phyloP scores from a whole-genome alignment of 1,284 basidiomycete species.

The Sanghuangporus sanghuang region DNA sequence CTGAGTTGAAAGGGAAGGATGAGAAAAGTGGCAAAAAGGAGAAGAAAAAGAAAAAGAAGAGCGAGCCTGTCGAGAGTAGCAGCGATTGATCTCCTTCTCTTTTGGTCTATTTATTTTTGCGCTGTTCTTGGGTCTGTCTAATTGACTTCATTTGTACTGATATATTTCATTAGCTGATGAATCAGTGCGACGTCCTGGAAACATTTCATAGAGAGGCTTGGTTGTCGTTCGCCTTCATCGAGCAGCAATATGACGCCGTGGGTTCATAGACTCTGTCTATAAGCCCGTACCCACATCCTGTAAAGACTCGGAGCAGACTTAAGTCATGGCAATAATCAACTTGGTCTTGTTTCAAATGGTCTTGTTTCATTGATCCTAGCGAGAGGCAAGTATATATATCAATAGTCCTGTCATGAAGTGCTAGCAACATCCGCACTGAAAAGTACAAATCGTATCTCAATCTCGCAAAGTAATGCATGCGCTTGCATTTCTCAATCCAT shows the following conservation, averaged over 20 bases:
- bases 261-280: too few species aligned
- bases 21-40: conserved; percentile 31
- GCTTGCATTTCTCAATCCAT: not conserved
- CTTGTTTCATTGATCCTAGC: too few species aligned
- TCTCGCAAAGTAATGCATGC: not conserved
- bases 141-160: not conserved
- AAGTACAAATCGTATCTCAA: not conserved
- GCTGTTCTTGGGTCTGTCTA: not conserved
- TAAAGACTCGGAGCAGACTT: too few species aligned
- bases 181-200: not conserved
- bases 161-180: not conserved
- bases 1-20: conserved; percentile 26
- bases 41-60: conserved; percentile 33
- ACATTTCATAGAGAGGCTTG: too few species aligned
- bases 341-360: too few species aligned
- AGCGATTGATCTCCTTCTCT: conserved; percentile 1
- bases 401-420: not conserved
- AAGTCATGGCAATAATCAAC: too few species aligned
- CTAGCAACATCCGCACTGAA: not conserved
- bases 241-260: too few species aligned
- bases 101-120: not conserved
- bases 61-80: conserved; percentile 17
- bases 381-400: not conserved
- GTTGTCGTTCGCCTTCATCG: too few species aligned
- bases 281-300: too few species aligned